phyloP scores from a whole-genome alignment of 257 asterid genomes.

The Nicotiana paniculata region DNA sequence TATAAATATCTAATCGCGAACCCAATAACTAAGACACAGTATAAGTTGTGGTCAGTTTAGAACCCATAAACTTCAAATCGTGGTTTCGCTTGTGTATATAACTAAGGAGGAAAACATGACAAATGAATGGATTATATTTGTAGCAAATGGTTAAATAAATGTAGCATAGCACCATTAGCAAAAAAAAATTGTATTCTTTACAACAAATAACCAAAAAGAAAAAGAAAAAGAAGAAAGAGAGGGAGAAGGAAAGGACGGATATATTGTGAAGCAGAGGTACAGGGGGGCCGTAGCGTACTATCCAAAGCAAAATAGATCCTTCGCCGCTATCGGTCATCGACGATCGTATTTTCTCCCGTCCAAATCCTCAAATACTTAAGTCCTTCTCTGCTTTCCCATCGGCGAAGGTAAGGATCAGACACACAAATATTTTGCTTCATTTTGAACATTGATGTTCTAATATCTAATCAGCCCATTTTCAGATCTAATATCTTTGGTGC shows the following conservation, averaged over 20 bases:
- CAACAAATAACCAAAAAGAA: background rate
- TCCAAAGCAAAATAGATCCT: background rate
- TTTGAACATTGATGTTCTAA: background rate
- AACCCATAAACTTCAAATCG: too few species aligned
- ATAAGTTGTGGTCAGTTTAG: too few species aligned
- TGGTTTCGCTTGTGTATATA: too few species aligned
- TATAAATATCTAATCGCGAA: too few species aligned
- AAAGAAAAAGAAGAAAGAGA: background rate
- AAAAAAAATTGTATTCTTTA: too few species aligned
- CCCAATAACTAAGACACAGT: too few species aligned
- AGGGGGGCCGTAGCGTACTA: background rate
- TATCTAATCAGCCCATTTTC: background rate
- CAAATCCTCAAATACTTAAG: background rate
- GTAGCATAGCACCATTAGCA: too few species aligned
- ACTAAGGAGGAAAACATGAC: too few species aligned
- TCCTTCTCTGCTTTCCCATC: background rate
- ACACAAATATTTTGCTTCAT: background rate
- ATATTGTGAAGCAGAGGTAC: background rate
- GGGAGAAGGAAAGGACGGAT: background rate
- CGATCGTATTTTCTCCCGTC: background rate
- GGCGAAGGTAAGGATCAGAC: background rate
- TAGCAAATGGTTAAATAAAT: too few species aligned
- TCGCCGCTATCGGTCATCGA: background rate
- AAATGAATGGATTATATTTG: too few species aligned
- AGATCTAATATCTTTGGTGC: background rate